These are phyloP conservation scores for Phytophthora pisi DNA, from an alignment of 352 stramenopile genomes.

Conservation along the genomic window DNA sequence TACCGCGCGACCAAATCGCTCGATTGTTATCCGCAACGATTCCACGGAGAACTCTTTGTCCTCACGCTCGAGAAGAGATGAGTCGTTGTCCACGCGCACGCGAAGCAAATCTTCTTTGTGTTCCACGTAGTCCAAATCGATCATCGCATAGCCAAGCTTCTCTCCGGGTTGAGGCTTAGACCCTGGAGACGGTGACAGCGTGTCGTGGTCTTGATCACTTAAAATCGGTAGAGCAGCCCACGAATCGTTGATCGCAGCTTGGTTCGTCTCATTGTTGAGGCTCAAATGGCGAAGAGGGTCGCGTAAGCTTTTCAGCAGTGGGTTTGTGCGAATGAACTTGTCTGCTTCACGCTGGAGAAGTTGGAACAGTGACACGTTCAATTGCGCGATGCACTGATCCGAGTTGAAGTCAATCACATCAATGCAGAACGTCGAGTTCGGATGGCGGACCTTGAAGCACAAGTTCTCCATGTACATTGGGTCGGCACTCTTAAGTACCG, in stretches of 20 bases:
- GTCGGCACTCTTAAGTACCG: conserved; percentile 85
- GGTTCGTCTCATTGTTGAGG: conserved; percentile 47
- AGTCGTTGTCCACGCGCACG: conserved; percentile 58
- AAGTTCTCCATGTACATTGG: conserved; percentile 87
- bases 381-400: conserved; percentile 69
- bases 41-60: conserved; percentile 85
- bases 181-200: conserved; percentile 39
- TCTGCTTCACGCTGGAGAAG: conserved; percentile 80
- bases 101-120: conserved; percentile 75
- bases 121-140: conserved; percentile 75
- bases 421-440: conserved; percentile 65
- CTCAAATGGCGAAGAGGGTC: conserved; percentile 52
- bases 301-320: conserved; percentile 51
- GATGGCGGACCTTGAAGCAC: conserved; percentile 70
- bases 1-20: conserved; percentile 71
- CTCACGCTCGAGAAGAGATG: conserved; percentile 60
- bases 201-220: conserved; percentile 54
- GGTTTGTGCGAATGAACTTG: conserved; percentile 57
- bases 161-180: conserved; percentile 43
- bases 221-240: conserved; percentile 40
- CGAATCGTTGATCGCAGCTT: conserved; percentile 42
- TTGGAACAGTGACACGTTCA: conserved; percentile 79
- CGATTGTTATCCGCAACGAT: conserved; percentile 72
- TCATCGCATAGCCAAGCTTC: conserved; percentile 59
- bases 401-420: conserved; percentile 88